Conservation (phyloP, 352 stramenopile species). For the Pelagophyceae sp. region DNA sequence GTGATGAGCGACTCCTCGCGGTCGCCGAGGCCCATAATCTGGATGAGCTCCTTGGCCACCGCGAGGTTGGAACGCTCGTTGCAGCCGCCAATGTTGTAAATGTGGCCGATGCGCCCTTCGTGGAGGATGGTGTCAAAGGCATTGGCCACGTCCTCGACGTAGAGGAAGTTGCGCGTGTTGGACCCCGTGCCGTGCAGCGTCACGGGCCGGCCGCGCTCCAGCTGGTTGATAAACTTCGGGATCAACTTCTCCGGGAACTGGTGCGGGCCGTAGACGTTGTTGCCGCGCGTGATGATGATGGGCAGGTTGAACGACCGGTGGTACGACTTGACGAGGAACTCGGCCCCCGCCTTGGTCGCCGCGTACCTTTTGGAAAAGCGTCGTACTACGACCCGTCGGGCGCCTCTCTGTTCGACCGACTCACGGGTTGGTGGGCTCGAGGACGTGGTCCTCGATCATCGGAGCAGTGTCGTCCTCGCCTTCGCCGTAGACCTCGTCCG, state of each 20-base stretch:
- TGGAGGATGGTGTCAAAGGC: slow-evolving; percentile 94
- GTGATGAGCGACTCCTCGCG: slow-evolving; percentile 52
- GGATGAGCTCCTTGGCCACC: slow-evolving; percentile 78
- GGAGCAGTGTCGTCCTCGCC: slow-evolving; percentile 69
- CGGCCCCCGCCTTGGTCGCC: slow-evolving; percentile 91
- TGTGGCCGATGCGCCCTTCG: slow-evolving; percentile 71
- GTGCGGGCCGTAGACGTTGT: slow-evolving; percentile 97
- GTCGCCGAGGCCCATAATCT: slow-evolving; percentile 51
- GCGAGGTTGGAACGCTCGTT: slow-evolving; percentile 65
- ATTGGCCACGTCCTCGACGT: slow-evolving; percentile 87
- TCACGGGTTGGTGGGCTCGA: slow-evolving; percentile 37
- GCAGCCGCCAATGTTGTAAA: slow-evolving; percentile 92
- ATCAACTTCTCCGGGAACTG: slow-evolving; percentile 99
- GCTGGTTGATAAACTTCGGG: slow-evolving; percentile 94
- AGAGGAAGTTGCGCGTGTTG: slow-evolving; percentile 93
- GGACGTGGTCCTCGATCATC: slow-evolving; percentile 87
- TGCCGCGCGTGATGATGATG: slow-evolving; percentile 92
- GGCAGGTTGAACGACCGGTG: slow-evolving; percentile 84
- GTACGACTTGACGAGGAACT: slow-evolving; percentile 93
- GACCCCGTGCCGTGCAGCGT: slow-evolving; percentile 88
- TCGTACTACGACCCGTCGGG: neutral
- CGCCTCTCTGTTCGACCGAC: too few relatives aligned
- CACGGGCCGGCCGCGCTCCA: slow-evolving; percentile 69
- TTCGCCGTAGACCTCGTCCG: slow-evolving; percentile 97
- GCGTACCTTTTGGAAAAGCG: slow-evolving; percentile 90